Conservation (phyloP, 2,329 filamentous ascomycete species). For the Chaetomium olivaceum region DNA sequence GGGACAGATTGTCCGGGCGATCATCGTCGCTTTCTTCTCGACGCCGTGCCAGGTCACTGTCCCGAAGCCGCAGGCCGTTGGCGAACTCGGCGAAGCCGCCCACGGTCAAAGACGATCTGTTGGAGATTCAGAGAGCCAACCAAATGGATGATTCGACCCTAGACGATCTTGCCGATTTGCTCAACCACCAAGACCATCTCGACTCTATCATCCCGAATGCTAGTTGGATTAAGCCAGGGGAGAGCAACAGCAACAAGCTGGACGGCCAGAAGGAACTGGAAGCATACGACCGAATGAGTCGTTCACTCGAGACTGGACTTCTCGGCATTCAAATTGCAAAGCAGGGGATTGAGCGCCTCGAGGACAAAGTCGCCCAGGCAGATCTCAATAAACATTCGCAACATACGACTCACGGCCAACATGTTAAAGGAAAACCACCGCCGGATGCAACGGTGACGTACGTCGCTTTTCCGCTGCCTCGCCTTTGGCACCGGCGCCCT, state of each 20-base stretch:
- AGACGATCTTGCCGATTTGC: slow-evolving; percentile 57
- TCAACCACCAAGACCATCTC: slow-evolving; percentile 37
- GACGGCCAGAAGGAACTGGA: slow-evolving; percentile 46
- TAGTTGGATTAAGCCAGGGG: slow-evolving; percentile 22
- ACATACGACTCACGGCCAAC: slow-evolving; percentile 4
- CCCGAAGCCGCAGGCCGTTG: slow-evolving; percentile 49
- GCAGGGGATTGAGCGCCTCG: slow-evolving; percentile 59
- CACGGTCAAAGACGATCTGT: slow-evolving; percentile 57
- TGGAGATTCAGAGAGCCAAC: slow-evolving; percentile 53
- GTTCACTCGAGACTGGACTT: slow-evolving; percentile 53
- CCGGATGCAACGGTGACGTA: slow-evolving; percentile 37
- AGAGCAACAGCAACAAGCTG: slow-evolving; percentile 22
- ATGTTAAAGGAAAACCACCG: not conserved
- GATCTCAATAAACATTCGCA: slow-evolving; percentile 32
- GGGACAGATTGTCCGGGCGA: slow-evolving; percentile 24
- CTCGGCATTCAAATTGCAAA: slow-evolving; percentile 56
- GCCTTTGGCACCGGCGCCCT: slow-evolving; percentile 48
- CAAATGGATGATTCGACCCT: slow-evolving; percentile 61
- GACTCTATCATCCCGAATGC: slow-evolving; percentile 17
- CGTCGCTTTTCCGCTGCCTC: slow-evolving; percentile 48
- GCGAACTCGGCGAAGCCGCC: slow-evolving; percentile 56
- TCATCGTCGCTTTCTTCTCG: slow-evolving; percentile 27
- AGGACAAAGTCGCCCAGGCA: slow-evolving; percentile 50
- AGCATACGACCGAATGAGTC: slow-evolving; percentile 53
- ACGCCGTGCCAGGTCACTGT: slow-evolving; percentile 36